These are phyloP conservation scores for Diaporthe citri DNA, from an alignment of 2,329 filamentous ascomycete genomes.

Conservation along the genomic window DNA sequence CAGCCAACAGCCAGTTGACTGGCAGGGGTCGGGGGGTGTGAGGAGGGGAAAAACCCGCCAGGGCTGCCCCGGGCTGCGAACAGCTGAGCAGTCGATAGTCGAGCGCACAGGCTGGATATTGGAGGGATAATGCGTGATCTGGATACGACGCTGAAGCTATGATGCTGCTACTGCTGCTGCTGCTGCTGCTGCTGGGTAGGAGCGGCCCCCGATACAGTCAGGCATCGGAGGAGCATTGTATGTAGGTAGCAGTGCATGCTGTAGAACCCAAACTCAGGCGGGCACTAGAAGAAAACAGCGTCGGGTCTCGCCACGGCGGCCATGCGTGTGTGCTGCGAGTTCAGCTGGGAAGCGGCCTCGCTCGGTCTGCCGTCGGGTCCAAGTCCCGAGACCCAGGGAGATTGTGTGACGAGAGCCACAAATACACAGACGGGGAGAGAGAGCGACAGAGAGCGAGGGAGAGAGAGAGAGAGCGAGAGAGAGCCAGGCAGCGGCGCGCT, in stretches of 20 bases:
- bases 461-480: background rate
- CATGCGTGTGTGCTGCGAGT: conserved; percentile 5
- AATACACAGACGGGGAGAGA: too few species aligned
- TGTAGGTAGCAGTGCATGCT: conserved; percentile 22
- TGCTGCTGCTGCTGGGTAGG: conserved; percentile 3
- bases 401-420: background rate
- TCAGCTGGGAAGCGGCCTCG: conserved; percentile 7
- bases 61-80: conserved; percentile 28
- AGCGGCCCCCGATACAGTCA: conserved; percentile 24
- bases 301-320: conserved; percentile 23
- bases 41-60: background rate
- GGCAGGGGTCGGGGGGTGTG: background rate
- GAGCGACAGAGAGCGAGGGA: too few species aligned
- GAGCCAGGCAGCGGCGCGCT: background rate
- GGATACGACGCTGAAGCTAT: conserved; percentile 38
- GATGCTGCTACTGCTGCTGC: background rate
- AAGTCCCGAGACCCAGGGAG: background rate
- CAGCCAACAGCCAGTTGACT: conserved; percentile 7
- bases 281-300: background rate
- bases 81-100: conserved; percentile 20
- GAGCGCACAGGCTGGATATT: conserved; percentile 23
- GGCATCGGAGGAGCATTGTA: background rate
- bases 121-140: conserved; percentile 37
- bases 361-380: conserved; percentile 14
- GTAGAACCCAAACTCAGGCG: background rate